A percentile compares a stretch with the other conserved stretches of the same genome.
phyloP scores from a whole-genome alignment of 441 rosid species.

The Biscutella auriculata region DNA sequence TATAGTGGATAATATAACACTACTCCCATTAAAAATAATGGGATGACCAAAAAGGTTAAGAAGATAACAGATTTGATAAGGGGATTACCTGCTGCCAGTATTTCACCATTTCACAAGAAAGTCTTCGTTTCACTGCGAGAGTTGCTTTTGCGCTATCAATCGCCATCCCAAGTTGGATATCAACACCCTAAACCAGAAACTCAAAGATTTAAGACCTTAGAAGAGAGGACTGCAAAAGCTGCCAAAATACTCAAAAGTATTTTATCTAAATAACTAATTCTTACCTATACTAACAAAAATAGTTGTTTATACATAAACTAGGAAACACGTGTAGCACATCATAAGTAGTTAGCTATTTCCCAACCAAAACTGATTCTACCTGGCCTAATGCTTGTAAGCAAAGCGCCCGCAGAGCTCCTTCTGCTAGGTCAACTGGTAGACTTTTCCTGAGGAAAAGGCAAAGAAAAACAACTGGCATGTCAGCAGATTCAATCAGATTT shows the following conservation, averaged over 20 bases:
- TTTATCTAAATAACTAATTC: not conserved
- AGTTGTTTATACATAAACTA: not conserved
- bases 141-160: constrained; percentile 95
- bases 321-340: not conserved
- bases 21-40: constrained; percentile 1
- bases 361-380: constrained; percentile 34
- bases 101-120: constrained; percentile 98
- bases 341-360: not conserved
- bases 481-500: not conserved
- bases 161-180: constrained; percentile 97
- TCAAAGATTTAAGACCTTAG: not conserved
- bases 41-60: not conserved
- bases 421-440: constrained; percentile 85
- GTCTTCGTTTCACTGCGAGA: constrained; percentile 96
- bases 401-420: constrained; percentile 84
- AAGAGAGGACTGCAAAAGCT: not conserved
- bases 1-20: constrained; percentile 12
- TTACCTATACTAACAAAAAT: not conserved
- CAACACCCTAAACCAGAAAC: constrained; percentile 59
- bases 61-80: not conserved
- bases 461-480: not conserved
- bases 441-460: constrained; percentile 48
- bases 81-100: constrained; percentile 91
- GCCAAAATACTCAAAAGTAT: not conserved
- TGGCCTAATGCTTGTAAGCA: constrained; percentile 94